Conservation (phyloP, 2,329 filamentous ascomycete species). For the Claviceps citrina region DNA sequence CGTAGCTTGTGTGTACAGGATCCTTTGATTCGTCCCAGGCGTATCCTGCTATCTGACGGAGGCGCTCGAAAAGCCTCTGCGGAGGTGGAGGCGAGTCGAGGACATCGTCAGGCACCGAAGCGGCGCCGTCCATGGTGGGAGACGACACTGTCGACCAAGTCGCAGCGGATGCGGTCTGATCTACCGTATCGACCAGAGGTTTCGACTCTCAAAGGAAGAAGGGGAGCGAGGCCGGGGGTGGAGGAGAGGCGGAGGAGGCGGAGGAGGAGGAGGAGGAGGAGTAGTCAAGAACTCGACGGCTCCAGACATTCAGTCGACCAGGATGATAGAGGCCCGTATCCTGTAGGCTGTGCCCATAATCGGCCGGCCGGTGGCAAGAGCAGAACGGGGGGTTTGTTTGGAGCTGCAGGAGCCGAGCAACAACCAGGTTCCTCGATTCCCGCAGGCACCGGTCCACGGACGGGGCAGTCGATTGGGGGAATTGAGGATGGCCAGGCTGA, state of each 20-base stretch:
- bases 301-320: constrained; percentile 15
- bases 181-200: neutral
- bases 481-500: too few relatives aligned
- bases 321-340: constrained; percentile 9
- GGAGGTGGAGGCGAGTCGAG: constrained; percentile 52
- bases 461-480: too few relatives aligned
- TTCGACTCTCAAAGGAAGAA: neutral
- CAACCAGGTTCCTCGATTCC: too few relatives aligned
- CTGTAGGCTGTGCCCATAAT: constrained; percentile 20
- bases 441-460: too few relatives aligned
- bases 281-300: constrained; percentile 9
- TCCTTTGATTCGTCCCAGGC: constrained; percentile 53
- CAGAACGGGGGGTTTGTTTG: neutral
- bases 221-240: neutral
- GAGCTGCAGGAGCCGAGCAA: neutral
- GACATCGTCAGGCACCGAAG: constrained; percentile 35
- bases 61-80: constrained; percentile 54
- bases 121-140: constrained; percentile 34
- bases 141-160: constrained; percentile 6
- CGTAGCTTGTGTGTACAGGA: constrained; percentile 57
- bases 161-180: constrained; percentile 1
- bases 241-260: neutral
- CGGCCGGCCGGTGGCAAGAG: constrained; percentile 10
- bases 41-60: constrained; percentile 59
- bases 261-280: neutral